Evolutionary conservation across 345 rosid genomes (phyloP), one percentile per base, ranked within the genome.

Genomic region (Erysimum cheiranthoides): DNA sequence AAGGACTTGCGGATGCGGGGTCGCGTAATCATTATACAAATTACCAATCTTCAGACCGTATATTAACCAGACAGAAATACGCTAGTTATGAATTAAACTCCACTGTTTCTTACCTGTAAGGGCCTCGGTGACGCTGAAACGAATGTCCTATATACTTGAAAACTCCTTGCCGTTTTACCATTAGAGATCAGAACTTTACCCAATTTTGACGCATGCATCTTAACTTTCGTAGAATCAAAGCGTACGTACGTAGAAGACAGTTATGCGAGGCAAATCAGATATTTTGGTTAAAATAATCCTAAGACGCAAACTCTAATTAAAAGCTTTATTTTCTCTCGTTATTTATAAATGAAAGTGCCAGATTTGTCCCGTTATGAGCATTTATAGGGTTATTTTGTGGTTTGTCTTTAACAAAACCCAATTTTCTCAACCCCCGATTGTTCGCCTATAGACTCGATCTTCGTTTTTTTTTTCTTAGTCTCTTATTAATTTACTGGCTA

Each of bases 121-220:
- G 82, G 82, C 17, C 78, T 73, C 61, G 80, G 76, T 70, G 82
- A 25, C 9, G 82, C 74, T 51, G 82, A 66, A 61, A 78, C 78
- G 21, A 78, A 73, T 35, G 78, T 46, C 54, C 71, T 73, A 8
- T 12, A 27, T 13, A 39, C 57, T 30, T 52, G 38, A 52, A 68
- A 17, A 78, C 70, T 43, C 45, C 78, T 67, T 73, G 62, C 70
- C 43, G 70, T 34, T 73, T 73, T 73, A 28, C 73, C 60, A 42
- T 46, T 67, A 14, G 21, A 34, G 21, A 78, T 66, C 49, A 78
- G 5, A 51, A 78, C 65, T 42, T 73, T 40, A 1, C 74, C 70
- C 45, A 78, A 53, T 68, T 68, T 78, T 53, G 74, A 61, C 8
- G 71, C 52, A 66, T 71, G 25, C 77, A 71, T 78, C 49, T 21